These are phyloP conservation scores for Rugonectria rugulosa DNA, from an alignment of 2,329 filamentous ascomycete genomes.

Conservation along the genomic window DNA sequence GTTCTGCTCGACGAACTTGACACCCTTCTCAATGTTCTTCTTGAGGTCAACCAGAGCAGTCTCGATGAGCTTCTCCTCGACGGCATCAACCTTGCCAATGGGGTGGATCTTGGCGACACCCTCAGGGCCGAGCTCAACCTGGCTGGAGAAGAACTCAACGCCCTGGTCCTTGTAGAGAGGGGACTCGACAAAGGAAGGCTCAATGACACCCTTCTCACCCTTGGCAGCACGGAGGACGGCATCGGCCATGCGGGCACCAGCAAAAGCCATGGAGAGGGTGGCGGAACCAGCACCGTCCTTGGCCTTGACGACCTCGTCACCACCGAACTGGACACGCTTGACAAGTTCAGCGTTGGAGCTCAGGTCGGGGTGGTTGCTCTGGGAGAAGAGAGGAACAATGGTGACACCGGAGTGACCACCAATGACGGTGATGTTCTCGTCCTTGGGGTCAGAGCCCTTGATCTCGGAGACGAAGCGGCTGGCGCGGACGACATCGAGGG, in stretches of 20 bases:
- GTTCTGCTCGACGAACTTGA: constrained; percentile 66
- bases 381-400: constrained; percentile 97
- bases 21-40: constrained; percentile 96
- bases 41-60: constrained; percentile 83
- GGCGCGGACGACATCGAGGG: constrained; percentile 97
- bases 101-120: constrained; percentile 94
- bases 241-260: constrained; percentile 85
- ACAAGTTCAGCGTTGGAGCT: constrained; percentile 80
- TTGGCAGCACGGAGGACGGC: constrained; percentile 90
- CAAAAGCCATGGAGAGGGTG: constrained; percentile 98
- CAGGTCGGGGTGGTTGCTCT: constrained; percentile 87
- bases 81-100: constrained; percentile 82
- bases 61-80: constrained; percentile 90
- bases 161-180: constrained; percentile 99
- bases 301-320: constrained; percentile 98
- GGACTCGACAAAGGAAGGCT: constrained; percentile 97
- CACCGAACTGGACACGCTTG: constrained; percentile 97
- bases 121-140: constrained; percentile 94
- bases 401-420: constrained; percentile 98
- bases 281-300: constrained; percentile 98
- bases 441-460: constrained; percentile 87
- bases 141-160: constrained; percentile 95
- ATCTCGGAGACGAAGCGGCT: constrained; percentile 97
- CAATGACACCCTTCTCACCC: constrained; percentile 92
- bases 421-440: constrained; percentile 94